phyloP scores from a whole-genome alignment of 805 yeast species.

The Pichia insulana region DNA sequence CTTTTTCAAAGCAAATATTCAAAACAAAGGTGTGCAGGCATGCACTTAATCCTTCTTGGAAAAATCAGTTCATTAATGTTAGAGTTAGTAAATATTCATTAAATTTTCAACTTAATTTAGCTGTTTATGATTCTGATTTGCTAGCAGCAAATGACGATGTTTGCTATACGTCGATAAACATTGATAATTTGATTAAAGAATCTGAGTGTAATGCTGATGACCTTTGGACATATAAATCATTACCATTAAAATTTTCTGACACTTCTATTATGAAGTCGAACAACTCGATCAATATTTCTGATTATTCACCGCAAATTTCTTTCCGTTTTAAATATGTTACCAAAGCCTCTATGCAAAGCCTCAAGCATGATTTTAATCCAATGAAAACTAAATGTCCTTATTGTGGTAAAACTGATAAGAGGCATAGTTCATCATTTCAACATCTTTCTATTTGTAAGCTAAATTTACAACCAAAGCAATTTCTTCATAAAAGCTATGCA shows the following conservation, averaged over 20 bases:
- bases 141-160: constrained; percentile 79
- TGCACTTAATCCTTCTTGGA: constrained; percentile 68
- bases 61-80: constrained; percentile 67
- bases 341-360: neutral
- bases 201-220: constrained; percentile 1
- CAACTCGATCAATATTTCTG: neutral
- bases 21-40: constrained; percentile 81
- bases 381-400: constrained; percentile 68
- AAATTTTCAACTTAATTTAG: constrained; percentile 56
- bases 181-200: constrained; percentile 29
- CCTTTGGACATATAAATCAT: constrained; percentile 11
- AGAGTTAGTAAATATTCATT: constrained; percentile 63
- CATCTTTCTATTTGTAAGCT: constrained; percentile 85
- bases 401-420: constrained; percentile 55
- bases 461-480: constrained; percentile 8
- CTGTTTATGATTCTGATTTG: constrained; percentile 76
- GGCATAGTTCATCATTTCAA: constrained; percentile 56
- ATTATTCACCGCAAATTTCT: constrained; percentile 8
- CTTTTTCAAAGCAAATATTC: constrained; percentile 82
- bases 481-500: constrained; percentile 52
- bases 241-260: constrained; percentile 7
- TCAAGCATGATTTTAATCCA: constrained; percentile 9
- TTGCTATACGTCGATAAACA: constrained; percentile 53
- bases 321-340: constrained; percentile 12
- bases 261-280: constrained; percentile 6